phyloP scores from a whole-genome alignment of 2,329 filamentous ascomycete species.

The Didymellaceae sp. region DNA sequence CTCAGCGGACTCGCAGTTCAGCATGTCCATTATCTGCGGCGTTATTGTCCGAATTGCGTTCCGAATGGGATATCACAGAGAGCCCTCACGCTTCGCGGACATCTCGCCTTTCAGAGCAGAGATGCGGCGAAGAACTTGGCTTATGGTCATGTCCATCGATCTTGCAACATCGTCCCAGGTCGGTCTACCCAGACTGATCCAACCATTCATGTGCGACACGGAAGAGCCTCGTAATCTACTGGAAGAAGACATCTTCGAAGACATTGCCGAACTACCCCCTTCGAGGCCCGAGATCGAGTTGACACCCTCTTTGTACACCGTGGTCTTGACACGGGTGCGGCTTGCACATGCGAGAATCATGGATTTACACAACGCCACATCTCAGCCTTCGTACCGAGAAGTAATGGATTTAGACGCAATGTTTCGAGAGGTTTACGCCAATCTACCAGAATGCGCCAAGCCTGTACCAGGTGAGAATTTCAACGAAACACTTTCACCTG shows the following conservation, averaged over 20 bases:
- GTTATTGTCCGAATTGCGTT: conserved; percentile 44
- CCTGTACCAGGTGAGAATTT: conserved; percentile 22
- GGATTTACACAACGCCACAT: conserved; percentile 36
- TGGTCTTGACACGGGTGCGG: conserved; percentile 34
- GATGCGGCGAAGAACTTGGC: conserved; percentile 67
- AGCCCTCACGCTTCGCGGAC: conserved; percentile 45
- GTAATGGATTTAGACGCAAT: conserved; percentile 36
- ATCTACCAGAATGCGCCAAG: conserved; percentile 30
- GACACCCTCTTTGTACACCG: conserved; percentile 36
- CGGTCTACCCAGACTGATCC: conserved; percentile 50
- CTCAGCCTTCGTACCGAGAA: conserved; percentile 37
- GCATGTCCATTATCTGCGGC: conserved; percentile 37
- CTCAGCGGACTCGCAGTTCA: conserved; percentile 38
- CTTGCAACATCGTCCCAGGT: conserved; percentile 48
- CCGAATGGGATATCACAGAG: conserved; percentile 54
- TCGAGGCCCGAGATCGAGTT: conserved; percentile 37
- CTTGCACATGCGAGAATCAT: conserved; percentile 35
- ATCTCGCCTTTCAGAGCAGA: conserved; percentile 63
- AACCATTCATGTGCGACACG: conserved; percentile 49
- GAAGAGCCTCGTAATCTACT: conserved; percentile 49
- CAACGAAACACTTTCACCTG: conserved; percentile 13
- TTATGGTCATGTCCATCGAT: conserved; percentile 55
- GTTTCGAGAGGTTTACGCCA: conserved; percentile 31
- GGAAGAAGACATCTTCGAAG: conserved; percentile 51
- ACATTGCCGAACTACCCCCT: conserved; percentile 41